A percentile compares a stretch with the other conserved stretches of the same genome.
Evolutionary conservation across 805 yeast genomes (phyloP).

Genomic region (Starmerella tilneyi): DNA sequence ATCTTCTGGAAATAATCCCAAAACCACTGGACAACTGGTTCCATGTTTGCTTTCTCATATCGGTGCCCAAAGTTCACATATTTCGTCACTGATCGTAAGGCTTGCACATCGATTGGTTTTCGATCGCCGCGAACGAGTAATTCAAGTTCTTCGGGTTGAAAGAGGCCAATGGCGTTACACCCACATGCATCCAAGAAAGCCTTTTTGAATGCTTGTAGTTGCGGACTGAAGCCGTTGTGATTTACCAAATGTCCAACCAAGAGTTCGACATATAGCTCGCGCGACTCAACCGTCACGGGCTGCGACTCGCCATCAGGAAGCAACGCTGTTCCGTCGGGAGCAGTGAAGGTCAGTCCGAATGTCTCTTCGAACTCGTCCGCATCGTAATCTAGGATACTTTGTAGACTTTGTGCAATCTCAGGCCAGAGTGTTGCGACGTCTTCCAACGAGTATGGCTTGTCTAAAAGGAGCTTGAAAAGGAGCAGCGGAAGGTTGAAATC

Average conservation of each 20-base stretch:
- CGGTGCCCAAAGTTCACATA: conserved; percentile 53
- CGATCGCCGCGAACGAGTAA: conserved; percentile 66
- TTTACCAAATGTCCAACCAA: conserved; percentile 51
- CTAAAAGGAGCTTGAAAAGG: conserved; percentile 62
- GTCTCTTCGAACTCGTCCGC: conserved; percentile 37
- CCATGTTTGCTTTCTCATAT: conserved; percentile 27
- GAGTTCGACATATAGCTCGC: conserved; percentile 48
- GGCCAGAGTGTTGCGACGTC: conserved; percentile 69
- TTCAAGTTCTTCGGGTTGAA: conserved; percentile 74
- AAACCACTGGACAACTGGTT: conserved; percentile 58
- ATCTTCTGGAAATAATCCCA: conserved; percentile 64
- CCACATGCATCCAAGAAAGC: conserved; percentile 75
- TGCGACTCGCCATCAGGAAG: conserved; percentile 47
- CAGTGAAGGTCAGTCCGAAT: conserved; percentile 54
- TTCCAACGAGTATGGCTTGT: conserved; percentile 42
- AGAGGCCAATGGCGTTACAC: conserved; percentile 68
- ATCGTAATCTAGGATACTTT: conserved; percentile 38
- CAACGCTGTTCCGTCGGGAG: conserved; percentile 50
- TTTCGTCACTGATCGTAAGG: conserved; percentile 59
- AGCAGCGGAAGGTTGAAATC: conserved; percentile 70
- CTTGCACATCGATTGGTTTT: conserved; percentile 56
- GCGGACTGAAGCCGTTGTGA: conserved; percentile 32
- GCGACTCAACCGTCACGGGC: conserved; percentile 50
- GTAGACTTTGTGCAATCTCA: conserved; percentile 44
- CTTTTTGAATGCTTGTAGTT: conserved; percentile 45